These are phyloP conservation scores for Vinca minor DNA, from an alignment of 257 asterid genomes.

Conservation along the genomic window DNA sequence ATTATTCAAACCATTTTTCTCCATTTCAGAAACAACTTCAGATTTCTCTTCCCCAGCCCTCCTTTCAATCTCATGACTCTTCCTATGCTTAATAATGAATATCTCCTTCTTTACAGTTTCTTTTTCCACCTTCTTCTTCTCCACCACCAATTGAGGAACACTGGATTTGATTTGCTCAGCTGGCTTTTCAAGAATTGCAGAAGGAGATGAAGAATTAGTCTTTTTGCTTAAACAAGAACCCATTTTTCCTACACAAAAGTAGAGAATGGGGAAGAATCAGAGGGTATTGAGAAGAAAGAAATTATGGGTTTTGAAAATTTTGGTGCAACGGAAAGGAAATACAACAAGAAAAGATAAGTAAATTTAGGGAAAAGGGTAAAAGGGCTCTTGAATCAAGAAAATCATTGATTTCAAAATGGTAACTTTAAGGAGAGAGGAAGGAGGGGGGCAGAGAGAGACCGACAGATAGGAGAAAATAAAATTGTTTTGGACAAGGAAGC, in stretches of 20 bases:
- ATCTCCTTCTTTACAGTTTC: constrained; percentile 57
- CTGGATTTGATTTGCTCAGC: constrained; percentile 32
- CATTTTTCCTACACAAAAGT: constrained; percentile 35
- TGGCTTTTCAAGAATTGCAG: no score
- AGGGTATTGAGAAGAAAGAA: no score
- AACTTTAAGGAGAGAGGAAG: constrained; percentile 28
- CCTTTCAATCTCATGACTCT: constrained; percentile 64
- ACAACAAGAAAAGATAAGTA: constrained; percentile 17
- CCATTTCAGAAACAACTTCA: constrained; percentile 20
- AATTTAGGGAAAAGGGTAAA: constrained; percentile 11
- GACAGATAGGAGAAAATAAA: constrained; percentile 59
- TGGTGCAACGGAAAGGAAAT: constrained; percentile 16
- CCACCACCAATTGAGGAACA: constrained; percentile 30
- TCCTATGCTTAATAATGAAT: constrained; percentile 64
- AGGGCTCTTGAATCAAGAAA: constrained; percentile 46
- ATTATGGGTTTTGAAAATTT: constrained; percentile 4
- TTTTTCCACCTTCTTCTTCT: constrained; percentile 32
- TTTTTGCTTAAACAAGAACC: constrained; percentile 95
- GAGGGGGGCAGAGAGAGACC: no score
- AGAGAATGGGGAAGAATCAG: constrained; percentile 10
- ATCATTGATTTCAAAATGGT: constrained; percentile 29
- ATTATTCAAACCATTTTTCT: constrained; percentile 12
- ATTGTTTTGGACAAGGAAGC: constrained; percentile 31
- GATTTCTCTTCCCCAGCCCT: constrained; percentile 44
- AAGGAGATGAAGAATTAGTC: constrained; percentile 33